These are phyloP conservation scores for Aspergillus sp. DNA, from an alignment of 2,329 filamentous ascomycete species.

Conservation along the genomic window DNA sequence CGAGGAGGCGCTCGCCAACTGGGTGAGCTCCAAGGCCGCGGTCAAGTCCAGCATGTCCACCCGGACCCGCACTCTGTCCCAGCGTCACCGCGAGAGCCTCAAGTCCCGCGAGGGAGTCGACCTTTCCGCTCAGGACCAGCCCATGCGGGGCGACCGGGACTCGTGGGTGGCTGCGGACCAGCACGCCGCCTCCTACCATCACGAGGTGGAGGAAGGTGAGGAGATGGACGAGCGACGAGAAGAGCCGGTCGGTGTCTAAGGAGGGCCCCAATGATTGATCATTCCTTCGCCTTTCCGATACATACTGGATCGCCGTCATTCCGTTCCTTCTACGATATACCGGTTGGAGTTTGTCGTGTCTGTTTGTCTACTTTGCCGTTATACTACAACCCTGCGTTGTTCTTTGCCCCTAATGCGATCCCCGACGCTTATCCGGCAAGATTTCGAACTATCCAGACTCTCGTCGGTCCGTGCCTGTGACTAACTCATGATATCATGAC, in stretches of 20 bases:
- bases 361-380: conserved; percentile 5
- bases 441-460: neutral
- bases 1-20: conserved; percentile 95
- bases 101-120: conserved; percentile 71
- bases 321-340: neutral
- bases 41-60: conserved; percentile 84
- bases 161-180: conserved; percentile 75
- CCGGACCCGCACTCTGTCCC: conserved; percentile 81
- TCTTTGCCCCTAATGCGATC: conserved; percentile 1
- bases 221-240: conserved; percentile 35
- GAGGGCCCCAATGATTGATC: neutral
- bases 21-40: conserved; percentile 86
- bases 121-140: conserved; percentile 76
- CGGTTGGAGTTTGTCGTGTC: neutral
- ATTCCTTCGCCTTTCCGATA: conserved; percentile 1
- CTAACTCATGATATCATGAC: conserved; percentile 5
- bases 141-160: conserved; percentile 72
- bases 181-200: conserved; percentile 40
- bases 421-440: conserved; percentile 4
- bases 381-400: neutral
- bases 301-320: conserved; percentile 3
- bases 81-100: conserved; percentile 73
- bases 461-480: neutral
- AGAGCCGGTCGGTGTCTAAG: conserved; percentile 24
- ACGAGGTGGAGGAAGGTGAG: conserved; percentile 41